phyloP scores from a whole-genome alignment of 23 red algal species.

The Chondrus crispus region DNA sequence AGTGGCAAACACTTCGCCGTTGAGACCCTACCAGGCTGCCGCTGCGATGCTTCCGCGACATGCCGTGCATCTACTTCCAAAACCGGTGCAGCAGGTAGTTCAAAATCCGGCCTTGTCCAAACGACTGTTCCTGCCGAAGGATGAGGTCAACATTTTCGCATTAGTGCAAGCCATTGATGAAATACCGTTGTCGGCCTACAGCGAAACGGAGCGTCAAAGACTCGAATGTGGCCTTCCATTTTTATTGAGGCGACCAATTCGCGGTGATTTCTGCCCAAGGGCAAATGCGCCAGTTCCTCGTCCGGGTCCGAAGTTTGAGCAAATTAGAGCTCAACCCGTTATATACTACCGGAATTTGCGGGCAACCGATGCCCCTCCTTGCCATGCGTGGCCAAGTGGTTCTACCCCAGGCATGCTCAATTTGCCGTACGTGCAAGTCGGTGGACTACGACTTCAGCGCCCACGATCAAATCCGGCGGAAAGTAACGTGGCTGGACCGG shows the following conservation, averaged over 20 bases:
- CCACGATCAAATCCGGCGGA: neutral
- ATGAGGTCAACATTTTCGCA: constrained; percentile 26
- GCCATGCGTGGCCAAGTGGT: constrained; percentile 48
- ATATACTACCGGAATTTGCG: constrained; percentile 16
- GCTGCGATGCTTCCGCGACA: constrained; percentile 64
- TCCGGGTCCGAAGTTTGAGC: constrained; percentile 32
- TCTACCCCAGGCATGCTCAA: constrained; percentile 10
- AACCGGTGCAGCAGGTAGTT: constrained; percentile 40
- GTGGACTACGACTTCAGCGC: neutral
- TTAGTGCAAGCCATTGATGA: constrained; percentile 8
- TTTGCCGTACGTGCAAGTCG: constrained; percentile 35
- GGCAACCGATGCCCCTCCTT: constrained; percentile 32
- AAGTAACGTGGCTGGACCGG: too few relatives aligned
- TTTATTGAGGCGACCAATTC: constrained; percentile 18
- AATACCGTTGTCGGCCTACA: constrained; percentile 50
- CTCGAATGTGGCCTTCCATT: constrained; percentile 8
- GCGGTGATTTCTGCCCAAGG: neutral
- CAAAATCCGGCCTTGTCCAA: neutral
- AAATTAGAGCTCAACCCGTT: neutral
- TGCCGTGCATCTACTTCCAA: constrained; percentile 63
- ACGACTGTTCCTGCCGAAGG: constrained; percentile 16
- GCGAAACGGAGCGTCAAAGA: neutral
- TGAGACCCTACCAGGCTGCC: constrained; percentile 54
- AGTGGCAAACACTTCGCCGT: constrained; percentile 41
- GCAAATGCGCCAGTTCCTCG: constrained; percentile 4